Evolutionary conservation across 768 basidiomycete species (phyloP).

Genomic region (Suillus bovinus): DNA sequence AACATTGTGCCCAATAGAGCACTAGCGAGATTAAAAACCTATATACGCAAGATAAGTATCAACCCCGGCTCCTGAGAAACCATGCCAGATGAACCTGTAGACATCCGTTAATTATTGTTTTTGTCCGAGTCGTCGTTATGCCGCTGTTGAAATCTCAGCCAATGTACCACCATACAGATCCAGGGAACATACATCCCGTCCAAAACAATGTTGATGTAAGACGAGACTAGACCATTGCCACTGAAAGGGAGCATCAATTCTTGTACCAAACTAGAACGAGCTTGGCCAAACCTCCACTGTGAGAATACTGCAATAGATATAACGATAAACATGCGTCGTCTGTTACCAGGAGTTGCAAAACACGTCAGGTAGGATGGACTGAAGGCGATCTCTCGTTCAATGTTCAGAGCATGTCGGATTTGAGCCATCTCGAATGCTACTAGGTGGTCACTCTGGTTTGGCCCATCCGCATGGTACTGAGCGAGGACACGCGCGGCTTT

Average conservation of each 20-base stretch:
- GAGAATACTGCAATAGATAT: constrained; percentile 68
- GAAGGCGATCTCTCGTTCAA: constrained; percentile 56
- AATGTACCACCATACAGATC: background rate
- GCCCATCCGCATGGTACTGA: constrained; percentile 70
- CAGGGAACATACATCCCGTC: constrained; percentile 43
- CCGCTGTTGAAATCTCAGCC: constrained; percentile 30
- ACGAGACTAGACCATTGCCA: constrained; percentile 70
- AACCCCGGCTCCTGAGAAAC: background rate
- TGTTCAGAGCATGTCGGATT: constrained; percentile 64
- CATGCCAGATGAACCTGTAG: constrained; percentile 48
- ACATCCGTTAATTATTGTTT: constrained; percentile 61
- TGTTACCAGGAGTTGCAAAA: constrained; percentile 64
- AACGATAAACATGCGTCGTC: constrained; percentile 66
- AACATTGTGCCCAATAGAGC: constrained; percentile 62
- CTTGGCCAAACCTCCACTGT: constrained; percentile 63
- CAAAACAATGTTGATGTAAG: constrained; percentile 71
- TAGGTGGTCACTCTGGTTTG: constrained; percentile 60
- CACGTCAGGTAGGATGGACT: constrained; percentile 52
- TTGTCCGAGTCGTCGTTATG: constrained; percentile 50
- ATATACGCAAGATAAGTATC: background rate
- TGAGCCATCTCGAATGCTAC: constrained; percentile 55
- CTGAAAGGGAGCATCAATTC: constrained; percentile 27
- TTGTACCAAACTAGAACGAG: background rate
- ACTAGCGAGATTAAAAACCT: constrained; percentile 65
- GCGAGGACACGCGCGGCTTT: constrained; percentile 62